phyloP scores from a whole-genome alignment of 1,284 basidiomycete species.

The Fomitopsis palustris region DNA sequence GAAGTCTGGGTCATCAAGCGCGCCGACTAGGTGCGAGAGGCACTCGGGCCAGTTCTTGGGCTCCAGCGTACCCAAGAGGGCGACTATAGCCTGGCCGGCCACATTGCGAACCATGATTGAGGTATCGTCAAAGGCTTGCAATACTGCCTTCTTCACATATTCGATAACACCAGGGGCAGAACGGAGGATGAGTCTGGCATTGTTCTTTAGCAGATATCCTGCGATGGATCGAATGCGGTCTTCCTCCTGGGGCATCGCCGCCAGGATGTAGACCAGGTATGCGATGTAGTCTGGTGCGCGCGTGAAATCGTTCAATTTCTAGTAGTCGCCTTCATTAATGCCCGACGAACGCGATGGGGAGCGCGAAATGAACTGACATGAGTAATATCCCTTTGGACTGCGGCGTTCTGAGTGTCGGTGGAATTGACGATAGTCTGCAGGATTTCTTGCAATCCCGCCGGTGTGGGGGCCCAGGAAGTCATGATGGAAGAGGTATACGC shows the following conservation, averaged over 20 bases:
- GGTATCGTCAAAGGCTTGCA: constrained; percentile 77
- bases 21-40: constrained; percentile 75
- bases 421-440: constrained; percentile 84
- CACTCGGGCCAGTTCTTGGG: constrained; percentile 93
- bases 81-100: constrained; percentile 86
- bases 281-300: constrained; percentile 92
- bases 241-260: constrained; percentile 78
- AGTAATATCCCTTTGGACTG: constrained; percentile 73
- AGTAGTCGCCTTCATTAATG: constrained; percentile 14
- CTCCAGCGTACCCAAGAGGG: constrained; percentile 81
- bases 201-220: constrained; percentile 97
- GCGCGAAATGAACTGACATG: constrained; percentile 46
- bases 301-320: constrained; percentile 91
- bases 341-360: constrained; percentile 15
- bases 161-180: constrained; percentile 65
- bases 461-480: constrained; percentile 73
- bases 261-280: constrained; percentile 94
- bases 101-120: constrained; percentile 88
- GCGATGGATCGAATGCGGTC: constrained; percentile 93
- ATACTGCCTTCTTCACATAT: constrained; percentile 82
- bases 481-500: constrained; percentile 35
- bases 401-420: constrained; percentile 62
- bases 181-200: constrained; percentile 69
- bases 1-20: constrained; percentile 70
- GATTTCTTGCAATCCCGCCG: constrained; percentile 78